A percentile compares a stretch with the other conserved stretches of the same genome.
Conservation (phyloP, 306 rosid species). For the Pyrus bretschneideri region DNA sequence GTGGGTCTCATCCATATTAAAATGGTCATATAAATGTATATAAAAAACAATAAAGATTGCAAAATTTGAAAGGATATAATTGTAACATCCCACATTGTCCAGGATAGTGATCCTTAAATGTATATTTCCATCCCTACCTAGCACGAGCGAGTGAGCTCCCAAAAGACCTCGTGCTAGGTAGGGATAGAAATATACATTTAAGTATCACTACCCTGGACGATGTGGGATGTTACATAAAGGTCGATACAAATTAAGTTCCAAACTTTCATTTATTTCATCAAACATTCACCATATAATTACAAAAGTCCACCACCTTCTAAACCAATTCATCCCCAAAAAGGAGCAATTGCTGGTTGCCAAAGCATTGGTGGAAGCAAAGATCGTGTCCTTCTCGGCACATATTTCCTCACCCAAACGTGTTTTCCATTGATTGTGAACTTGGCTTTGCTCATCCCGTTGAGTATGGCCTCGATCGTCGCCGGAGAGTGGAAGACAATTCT, state of each 20-base stretch:
- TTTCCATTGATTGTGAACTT: constrained; percentile 68
- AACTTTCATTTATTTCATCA: not conserved
- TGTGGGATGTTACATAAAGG: no score
- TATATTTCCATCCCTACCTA: no score
- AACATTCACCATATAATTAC: not conserved
- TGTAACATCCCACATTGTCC: no score
- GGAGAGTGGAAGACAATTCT: constrained; percentile 35
- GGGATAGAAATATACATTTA: no score
- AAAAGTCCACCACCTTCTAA: not conserved
- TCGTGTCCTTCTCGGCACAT: constrained; percentile 36
- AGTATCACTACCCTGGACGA: no score
- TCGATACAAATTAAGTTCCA: not conserved
- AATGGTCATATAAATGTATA: accelerated
- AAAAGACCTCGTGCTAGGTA: no score
- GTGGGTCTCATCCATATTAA: no score
- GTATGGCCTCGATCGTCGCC: constrained; percentile 34
- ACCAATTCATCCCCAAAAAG: not conserved
- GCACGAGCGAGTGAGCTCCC: no score
- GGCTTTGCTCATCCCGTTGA: constrained; percentile 35
- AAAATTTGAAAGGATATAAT: no score
- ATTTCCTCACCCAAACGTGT: constrained; percentile 68
- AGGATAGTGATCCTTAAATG: no score
- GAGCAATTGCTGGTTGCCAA: not conserved
- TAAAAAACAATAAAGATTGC: no score
- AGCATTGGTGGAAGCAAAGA: not conserved